Evolutionary conservation across 805 yeast genomes (phyloP), one percentile per base, ranked within the genome.

Genomic region (Schwanniomyces yamadae): DNA sequence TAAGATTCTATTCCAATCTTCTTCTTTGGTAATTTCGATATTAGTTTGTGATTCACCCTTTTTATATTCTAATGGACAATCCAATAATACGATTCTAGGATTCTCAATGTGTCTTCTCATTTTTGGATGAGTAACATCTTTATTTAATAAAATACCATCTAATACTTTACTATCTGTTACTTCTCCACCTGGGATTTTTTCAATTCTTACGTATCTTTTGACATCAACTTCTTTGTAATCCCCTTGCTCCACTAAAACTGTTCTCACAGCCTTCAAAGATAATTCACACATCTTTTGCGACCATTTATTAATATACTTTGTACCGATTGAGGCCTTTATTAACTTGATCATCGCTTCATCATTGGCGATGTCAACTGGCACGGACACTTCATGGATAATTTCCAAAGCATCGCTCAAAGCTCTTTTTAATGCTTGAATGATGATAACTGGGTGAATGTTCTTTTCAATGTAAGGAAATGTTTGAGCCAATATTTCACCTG

Each of bases 1-100:
- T 54, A 93, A 71, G 45, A 93, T 79, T 63, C 98, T 80, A 59
- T 82, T 83, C 98, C 98, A 93, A 67, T 93, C 99, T 44, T 81
- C 85, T 63, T 91, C 98, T 54, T 88, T 88, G 28, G 96, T 84
- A 62, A 93, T 90, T 69, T 93, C 99, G 49, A 93, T 87, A 65
- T 93, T 91, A 36, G 98, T 93, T 64, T 93, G 99, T 3, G 97
- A 89, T 69, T 93, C 99, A 47, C 99, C 99, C 75, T 93, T 93
- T 71, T 93, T 93, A 70, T 93, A 93, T 67, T 93, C 99, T 52
- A 93, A 73, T 9, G 99, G 97, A 65, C 97, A 90, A 66, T 93
- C 99, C 50, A 93, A 74, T 48, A 93, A 73, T 13, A 93, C 77
- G 37, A 93, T 78, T 46, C 91, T 78, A 33, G 99, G 99, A 54